Evolutionary conservation across 306 rosid genomes (phyloP).

Genomic region (Morella rubra): DNA sequence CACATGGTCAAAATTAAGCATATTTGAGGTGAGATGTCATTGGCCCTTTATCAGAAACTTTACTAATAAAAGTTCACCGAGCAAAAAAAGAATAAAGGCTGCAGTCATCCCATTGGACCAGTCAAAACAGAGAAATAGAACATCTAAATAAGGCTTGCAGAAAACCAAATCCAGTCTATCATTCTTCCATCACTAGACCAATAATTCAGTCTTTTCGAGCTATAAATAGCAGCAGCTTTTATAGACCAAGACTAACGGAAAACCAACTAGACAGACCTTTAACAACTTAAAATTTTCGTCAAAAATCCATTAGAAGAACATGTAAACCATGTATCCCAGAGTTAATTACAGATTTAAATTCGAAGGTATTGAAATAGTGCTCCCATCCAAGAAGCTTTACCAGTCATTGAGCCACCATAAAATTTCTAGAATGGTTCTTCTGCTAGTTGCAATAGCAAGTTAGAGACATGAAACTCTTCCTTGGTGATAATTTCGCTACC

Average conservation of each 20-base stretch:
- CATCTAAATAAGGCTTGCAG: background rate
- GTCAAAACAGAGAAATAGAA: background rate
- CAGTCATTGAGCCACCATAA: background rate
- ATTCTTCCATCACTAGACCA: background rate
- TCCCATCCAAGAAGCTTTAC: background rate
- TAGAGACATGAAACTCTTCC: background rate
- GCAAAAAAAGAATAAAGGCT: background rate
- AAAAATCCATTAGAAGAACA: background rate
- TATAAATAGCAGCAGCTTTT: background rate
- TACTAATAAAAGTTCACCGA: background rate
- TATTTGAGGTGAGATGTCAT: constrained; percentile 1
- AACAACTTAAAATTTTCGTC: background rate
- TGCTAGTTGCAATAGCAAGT: background rate
- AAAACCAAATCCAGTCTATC: background rate
- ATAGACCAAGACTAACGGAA: background rate
- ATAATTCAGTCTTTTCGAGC: background rate
- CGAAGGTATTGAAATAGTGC: background rate
- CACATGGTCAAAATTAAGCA: background rate
- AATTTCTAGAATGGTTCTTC: background rate
- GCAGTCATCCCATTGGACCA: background rate
- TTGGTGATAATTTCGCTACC: background rate
- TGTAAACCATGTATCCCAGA: background rate
- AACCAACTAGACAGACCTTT: background rate
- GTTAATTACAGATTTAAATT: background rate
- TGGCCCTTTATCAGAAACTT: background rate